A percentile compares a stretch with the other conserved stretches of the same genome.
Conservation (phyloP, 768 basidiomycete genomes). For the Coprinopsis strossmayeri region DNA sequence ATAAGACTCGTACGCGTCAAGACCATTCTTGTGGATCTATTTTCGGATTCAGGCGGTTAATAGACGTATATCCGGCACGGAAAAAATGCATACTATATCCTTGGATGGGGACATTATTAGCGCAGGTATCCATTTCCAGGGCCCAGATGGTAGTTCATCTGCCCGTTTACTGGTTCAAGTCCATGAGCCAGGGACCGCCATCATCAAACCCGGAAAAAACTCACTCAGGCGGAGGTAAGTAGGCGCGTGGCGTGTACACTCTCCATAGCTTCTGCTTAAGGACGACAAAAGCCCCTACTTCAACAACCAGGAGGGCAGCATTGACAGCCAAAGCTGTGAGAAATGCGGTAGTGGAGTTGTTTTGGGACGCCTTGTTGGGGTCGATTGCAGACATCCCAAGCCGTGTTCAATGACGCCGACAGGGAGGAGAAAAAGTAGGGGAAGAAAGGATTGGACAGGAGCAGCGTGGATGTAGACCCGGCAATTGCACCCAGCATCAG, state of each 20-base stretch:
- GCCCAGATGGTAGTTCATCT: constrained; percentile 32
- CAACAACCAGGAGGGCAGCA: constrained; percentile 33
- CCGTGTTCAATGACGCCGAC: not conserved
- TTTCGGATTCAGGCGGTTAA: not conserved
- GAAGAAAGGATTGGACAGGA: too few relatives aligned
- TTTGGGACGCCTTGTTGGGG: constrained; percentile 19
- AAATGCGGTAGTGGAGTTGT: constrained; percentile 42
- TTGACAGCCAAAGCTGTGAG: constrained; percentile 57
- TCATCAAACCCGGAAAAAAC: constrained; percentile 13
- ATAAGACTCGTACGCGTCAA: constrained; percentile 52
- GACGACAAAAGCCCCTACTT: constrained; percentile 50
- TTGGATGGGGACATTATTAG: constrained; percentile 32
- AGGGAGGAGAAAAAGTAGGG: not conserved
- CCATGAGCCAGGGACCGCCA: not conserved
- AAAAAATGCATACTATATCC: constrained; percentile 34
- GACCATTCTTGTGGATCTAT: constrained; percentile 53
- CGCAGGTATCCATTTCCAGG: constrained; percentile 48
- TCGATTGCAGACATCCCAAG: constrained; percentile 23
- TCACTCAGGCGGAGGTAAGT: constrained; percentile 51
- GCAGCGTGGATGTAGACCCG: too few relatives aligned
- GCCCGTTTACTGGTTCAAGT: constrained; percentile 34
- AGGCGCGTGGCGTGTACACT: constrained; percentile 59
- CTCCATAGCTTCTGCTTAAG: constrained; percentile 49
- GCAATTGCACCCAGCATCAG: too few relatives aligned
- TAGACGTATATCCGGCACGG: not conserved